Conservation (phyloP, 441 rosid species). For the Pelargonium cotyledonis region DNA sequence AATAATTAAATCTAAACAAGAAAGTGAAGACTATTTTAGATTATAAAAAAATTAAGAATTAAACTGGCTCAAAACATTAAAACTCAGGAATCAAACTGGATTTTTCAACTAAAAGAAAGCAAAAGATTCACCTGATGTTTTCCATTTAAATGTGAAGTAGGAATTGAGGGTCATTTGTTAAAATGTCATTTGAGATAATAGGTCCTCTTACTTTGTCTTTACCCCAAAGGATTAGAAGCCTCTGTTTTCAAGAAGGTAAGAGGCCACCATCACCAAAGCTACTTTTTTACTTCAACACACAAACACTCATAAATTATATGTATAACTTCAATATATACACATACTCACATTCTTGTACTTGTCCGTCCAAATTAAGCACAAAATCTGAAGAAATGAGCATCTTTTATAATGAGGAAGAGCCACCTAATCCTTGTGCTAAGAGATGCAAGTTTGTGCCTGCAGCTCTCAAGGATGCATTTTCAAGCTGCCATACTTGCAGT, state of each 20-base stretch:
- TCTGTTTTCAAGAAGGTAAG: conserved; percentile 33
- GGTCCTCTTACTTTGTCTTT: conserved; percentile 39
- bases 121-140: too few relatives aligned
- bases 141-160: not conserved
- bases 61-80: too few relatives aligned
- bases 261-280: conserved; percentile 35
- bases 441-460: conserved; percentile 45
- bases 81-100: too few relatives aligned
- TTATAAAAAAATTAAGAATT: too few relatives aligned
- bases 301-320: too few relatives aligned
- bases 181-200: conserved; percentile 23
- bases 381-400: conserved; percentile 52
- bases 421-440: conserved; percentile 34
- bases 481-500: conserved; percentile 43
- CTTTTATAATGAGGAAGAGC: conserved; percentile 50
- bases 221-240: conserved; percentile 40
- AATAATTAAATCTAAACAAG: too few relatives aligned
- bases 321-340: conserved; percentile 13
- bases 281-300: conserved; percentile 20
- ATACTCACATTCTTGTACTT: too few relatives aligned
- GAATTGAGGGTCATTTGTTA: conserved; percentile 24
- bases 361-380: too few relatives aligned
- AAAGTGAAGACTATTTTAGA: too few relatives aligned
- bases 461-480: conserved; percentile 55
- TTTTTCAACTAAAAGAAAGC: too few relatives aligned